Evolutionary conservation across 768 basidiomycete genomes (phyloP), one percentile per base, ranked within the genome.

Genomic region (Tulasnella sp.): DNA sequence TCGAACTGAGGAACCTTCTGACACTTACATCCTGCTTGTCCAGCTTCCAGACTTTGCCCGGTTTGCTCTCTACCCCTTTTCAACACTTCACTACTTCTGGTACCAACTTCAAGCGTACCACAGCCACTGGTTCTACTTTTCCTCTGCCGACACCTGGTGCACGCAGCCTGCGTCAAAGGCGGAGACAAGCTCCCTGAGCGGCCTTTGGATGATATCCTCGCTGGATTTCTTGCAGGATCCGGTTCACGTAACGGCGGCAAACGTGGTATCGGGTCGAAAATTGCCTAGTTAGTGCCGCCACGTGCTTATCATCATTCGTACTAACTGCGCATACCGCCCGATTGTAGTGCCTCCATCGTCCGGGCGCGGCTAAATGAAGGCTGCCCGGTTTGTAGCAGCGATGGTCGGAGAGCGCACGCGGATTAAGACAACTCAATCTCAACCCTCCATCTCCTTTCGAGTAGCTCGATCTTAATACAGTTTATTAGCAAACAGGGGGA

Each of bases 121-220:
- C 85, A 89, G 59, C 82, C 85, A 3, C 81, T 92, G n/a, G 77
- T 86, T 3, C 78, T 97, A 3, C 79, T 94, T 35, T 97, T 92
- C 80, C 82, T 97, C 11, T 97, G 95, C 79, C 89, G 92, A 39
- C 95, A 97, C 77, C 86, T 90, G 62, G 90, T 94, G 0, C 95
- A 97, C 77, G 89, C 90, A 0, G 81, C 83, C 8, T 96, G 95
- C 75, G 86, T 90, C 0, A 86, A 83, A n/a, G 87, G 88, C 11
- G 84, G 83, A 5, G 87, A 88, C 41, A 81, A 86, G 2, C 81
- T 94, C 8, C 88, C 90, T 0, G 80, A 82, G 26, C 86, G 86
- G 72, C 83, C 71, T 6, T 66, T 85, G 8, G 90, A 92, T 71
- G 83, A 83, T 34, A 81, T 82, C 5, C 75, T 87, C 39, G 81